phyloP scores from a whole-genome alignment of 805 yeast genomes.

The Candida orba region DNA sequence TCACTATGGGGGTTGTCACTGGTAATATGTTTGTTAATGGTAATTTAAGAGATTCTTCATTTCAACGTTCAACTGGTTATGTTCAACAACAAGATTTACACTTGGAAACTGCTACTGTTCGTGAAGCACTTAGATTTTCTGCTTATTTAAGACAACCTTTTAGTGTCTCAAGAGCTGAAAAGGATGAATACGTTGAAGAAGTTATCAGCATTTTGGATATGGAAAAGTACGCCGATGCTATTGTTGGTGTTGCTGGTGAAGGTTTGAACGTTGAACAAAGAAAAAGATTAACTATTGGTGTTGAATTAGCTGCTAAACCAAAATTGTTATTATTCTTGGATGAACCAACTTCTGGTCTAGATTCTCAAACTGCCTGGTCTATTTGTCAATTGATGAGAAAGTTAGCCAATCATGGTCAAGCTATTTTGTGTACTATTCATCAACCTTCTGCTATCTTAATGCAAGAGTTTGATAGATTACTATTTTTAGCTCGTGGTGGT shows the following conservation, averaged over 20 bases:
- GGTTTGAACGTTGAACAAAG: conserved; percentile 60
- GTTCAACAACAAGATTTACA: conserved; percentile 77
- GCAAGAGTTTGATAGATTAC: conserved; percentile 78
- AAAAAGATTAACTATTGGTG: conserved; percentile 61
- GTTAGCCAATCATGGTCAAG: conserved; percentile 54
- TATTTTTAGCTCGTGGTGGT: too few relatives aligned
- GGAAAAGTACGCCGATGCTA: conserved; percentile 59
- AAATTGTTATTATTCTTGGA: conserved; percentile 52
- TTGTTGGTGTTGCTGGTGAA: conserved; percentile 69
- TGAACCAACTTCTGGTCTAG: conserved; percentile 66
- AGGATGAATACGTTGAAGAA: conserved; percentile 58
- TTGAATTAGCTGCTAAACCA: conserved; percentile 61
- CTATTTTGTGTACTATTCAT: conserved; percentile 69
- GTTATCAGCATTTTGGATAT: conserved; percentile 57
- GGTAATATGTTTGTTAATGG: conserved; percentile 69
- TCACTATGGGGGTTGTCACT: conserved; percentile 62
- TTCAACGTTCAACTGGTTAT: conserved; percentile 49
- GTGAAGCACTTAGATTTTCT: conserved; percentile 63
- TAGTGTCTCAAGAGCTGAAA: conserved; percentile 43
- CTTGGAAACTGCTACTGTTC: conserved; percentile 55
- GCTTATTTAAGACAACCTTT: conserved; percentile 64
- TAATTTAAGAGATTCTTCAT: conserved; percentile 48
- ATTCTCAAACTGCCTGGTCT: conserved; percentile 64
- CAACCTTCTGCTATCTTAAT: conserved; percentile 79
- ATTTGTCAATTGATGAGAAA: conserved; percentile 54